phyloP scores from a whole-genome alignment of 2,329 filamentous ascomycete species.

The Fusarium sp. region DNA sequence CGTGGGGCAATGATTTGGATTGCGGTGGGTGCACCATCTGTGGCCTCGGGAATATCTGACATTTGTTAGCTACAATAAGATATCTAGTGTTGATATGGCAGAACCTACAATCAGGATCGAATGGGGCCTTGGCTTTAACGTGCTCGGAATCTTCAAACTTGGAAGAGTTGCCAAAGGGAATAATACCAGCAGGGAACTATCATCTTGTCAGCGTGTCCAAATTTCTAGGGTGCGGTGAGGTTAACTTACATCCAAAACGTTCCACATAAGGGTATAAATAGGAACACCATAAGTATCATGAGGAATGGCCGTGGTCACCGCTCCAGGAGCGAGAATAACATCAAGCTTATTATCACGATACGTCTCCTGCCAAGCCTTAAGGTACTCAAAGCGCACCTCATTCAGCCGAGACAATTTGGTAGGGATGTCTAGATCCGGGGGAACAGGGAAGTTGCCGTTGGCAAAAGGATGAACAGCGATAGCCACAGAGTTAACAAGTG shows the following conservation, averaged over 20 bases:
- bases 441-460: slow-evolving; percentile 16
- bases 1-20: slow-evolving; percentile 31
- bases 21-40: slow-evolving; percentile 25
- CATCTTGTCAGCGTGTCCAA: not conserved
- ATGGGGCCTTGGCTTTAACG: slow-evolving; percentile 15
- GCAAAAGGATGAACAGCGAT: slow-evolving; percentile 28
- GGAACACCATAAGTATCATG: slow-evolving; percentile 37
- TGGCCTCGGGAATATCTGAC: slow-evolving; percentile 23
- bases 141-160: slow-evolving; percentile 18
- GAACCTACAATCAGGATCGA: slow-evolving; percentile 35
- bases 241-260: slow-evolving; percentile 30
- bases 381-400: slow-evolving; percentile 3
- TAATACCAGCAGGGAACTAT: slow-evolving; percentile 35
- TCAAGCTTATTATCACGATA: slow-evolving; percentile 29
- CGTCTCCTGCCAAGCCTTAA: slow-evolving; percentile 17
- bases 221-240: fast-evolving
- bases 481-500: slow-evolving; percentile 29
- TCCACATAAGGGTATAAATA: slow-evolving; percentile 37
- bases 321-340: slow-evolving; percentile 30
- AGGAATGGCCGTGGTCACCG: slow-evolving; percentile 20
- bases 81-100: fast-evolving
- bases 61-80: not conserved
- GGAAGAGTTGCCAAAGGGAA: slow-evolving; percentile 25
- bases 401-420: slow-evolving; percentile 7
- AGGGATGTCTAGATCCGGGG: not conserved